A percentile compares a stretch with the other conserved stretches of the same genome.
These are phyloP conservation scores for Citrus glauca DNA, from an alignment of 345 rosid genomes.

Conservation along the genomic window DNA sequence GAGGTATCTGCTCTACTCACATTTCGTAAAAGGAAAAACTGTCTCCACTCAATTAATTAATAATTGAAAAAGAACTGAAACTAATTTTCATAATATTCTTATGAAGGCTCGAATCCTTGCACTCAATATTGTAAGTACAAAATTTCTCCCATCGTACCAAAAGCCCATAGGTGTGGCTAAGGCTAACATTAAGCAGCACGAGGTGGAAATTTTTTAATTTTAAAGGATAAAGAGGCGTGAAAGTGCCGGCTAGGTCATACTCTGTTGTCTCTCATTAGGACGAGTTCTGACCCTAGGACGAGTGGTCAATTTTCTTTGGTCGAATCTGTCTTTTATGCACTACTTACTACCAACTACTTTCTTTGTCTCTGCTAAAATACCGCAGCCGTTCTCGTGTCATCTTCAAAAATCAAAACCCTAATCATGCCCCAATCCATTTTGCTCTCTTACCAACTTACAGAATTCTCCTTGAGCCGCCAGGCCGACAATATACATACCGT, in stretches of 20 bases:
- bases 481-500: not conserved
- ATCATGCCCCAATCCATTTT: not conserved
- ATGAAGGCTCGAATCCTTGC: too few relatives aligned
- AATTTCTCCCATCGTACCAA: rapidly evolving
- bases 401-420: not conserved
- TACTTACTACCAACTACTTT: not conserved
- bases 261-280: not conserved
- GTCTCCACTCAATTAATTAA: too few relatives aligned
- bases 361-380: not conserved
- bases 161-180: too few relatives aligned
- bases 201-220: not conserved
- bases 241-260: constrained; percentile 1
- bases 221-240: not conserved
- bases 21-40: too few relatives aligned
- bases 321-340: not conserved
- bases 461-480: not conserved
- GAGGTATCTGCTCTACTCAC: too few relatives aligned
- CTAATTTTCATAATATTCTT: too few relatives aligned
- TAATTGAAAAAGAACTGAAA: too few relatives aligned
- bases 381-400: not conserved
- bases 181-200: not conserved
- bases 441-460: not conserved
- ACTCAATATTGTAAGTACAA: too few relatives aligned
- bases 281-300: constrained; percentile 9
- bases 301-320: not conserved